phyloP scores from a whole-genome alignment of 2,329 filamentous ascomycete genomes.

The Blastomyces silverae region DNA sequence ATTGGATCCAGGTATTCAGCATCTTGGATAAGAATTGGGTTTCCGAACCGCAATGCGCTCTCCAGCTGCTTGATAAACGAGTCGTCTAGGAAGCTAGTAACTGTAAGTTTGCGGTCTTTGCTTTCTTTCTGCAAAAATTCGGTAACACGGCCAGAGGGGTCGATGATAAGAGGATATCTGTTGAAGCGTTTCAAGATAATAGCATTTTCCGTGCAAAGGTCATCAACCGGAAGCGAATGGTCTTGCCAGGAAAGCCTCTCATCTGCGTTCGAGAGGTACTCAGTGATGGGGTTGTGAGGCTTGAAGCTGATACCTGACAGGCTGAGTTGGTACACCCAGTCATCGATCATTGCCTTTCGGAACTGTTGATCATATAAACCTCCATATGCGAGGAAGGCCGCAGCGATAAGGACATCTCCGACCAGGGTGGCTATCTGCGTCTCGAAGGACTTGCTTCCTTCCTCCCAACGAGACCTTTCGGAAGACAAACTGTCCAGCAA shows the following conservation, averaged over 20 bases:
- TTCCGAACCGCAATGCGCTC: conserved; percentile 93
- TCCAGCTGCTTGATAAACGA: conserved; percentile 97
- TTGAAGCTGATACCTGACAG: conserved; percentile 93
- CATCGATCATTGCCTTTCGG: conserved; percentile 94
- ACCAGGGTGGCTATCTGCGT: conserved; percentile 95
- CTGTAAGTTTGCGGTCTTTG: conserved; percentile 85
- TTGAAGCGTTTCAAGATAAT: conserved; percentile 98
- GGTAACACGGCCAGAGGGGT: conserved; percentile 87
- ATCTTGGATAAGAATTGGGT: conserved; percentile 96
- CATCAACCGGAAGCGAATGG: conserved; percentile 86
- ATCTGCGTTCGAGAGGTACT: conserved; percentile 94
- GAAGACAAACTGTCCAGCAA: conserved; percentile 92
- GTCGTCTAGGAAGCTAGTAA: conserved; percentile 96
- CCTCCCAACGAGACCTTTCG: conserved; percentile 89
- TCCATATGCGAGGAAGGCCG: conserved; percentile 92
- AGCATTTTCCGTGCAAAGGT: conserved; percentile 96
- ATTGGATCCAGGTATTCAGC: conserved; percentile 96
- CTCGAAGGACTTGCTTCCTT: conserved; percentile 95
- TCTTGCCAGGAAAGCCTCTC: conserved; percentile 93
- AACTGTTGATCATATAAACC: conserved; percentile 98
- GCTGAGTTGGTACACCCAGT: conserved; percentile 90
- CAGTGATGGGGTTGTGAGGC: conserved; percentile 85
- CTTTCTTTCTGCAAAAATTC: conserved; percentile 94
- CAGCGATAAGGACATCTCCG: conserved; percentile 91
- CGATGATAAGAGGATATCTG: conserved; percentile 94